phyloP scores from a whole-genome alignment of 2,329 filamentous ascomycete species.

The Xylariaceae sp. region DNA sequence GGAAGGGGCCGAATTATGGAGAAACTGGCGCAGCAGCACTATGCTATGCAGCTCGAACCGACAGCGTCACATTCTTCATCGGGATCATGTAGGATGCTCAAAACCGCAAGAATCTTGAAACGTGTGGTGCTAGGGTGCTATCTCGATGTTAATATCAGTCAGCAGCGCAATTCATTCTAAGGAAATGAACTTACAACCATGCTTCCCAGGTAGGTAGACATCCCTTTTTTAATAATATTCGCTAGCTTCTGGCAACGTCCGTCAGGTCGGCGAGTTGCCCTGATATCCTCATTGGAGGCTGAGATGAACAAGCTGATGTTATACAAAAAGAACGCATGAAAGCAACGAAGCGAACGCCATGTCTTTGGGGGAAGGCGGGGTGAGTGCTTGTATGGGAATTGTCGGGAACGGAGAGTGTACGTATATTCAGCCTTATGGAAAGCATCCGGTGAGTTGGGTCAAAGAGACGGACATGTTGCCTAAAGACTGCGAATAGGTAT shows the following conservation, averaged over 20 bases:
- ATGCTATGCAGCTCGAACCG: constrained; percentile 16
- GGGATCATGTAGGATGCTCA: constrained; percentile 11
- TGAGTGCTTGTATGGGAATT: background rate
- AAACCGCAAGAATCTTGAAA: constrained; percentile 18
- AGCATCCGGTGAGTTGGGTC: background rate
- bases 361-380: background rate
- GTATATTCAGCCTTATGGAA: background rate
- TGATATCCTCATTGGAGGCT: background rate
- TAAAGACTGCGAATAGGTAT: too few relatives aligned
- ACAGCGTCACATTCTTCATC: constrained; percentile 19
- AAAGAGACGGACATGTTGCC: background rate
- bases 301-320: constrained; percentile 1
- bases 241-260: background rate
- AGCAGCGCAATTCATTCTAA: background rate
- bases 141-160: constrained; percentile 6
- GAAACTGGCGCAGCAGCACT: constrained; percentile 15
- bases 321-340: background rate
- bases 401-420: background rate
- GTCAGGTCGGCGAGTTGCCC: background rate
- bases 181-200: background rate
- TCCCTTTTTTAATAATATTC: too few relatives aligned
- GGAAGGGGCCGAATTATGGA: constrained; percentile 14
- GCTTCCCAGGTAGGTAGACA: background rate
- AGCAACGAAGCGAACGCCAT: background rate
- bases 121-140: constrained; percentile 4